Evolutionary conservation across 331 rosid species (phyloP), one percentile per base, ranked within the genome.

Genomic region (Malus hybrid): DNA sequence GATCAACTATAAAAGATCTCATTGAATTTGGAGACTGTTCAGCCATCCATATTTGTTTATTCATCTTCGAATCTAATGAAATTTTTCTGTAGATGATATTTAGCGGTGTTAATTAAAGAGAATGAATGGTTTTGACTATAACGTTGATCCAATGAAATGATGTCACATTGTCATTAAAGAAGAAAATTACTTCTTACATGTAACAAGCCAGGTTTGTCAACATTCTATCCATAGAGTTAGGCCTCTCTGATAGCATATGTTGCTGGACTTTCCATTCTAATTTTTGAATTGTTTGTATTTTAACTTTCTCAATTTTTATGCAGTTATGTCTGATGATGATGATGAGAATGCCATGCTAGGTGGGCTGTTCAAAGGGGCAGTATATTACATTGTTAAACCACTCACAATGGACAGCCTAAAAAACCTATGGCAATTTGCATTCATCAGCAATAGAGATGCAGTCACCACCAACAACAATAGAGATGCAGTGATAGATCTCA

Each of bases 271-370:
- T 10, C 13, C 11, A 11, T 22, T 59, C 27, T 22, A 7, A 6
- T 22, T 19, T 3, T 74, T 19, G 11, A 7, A 15, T 61, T 16
- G 2, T 10, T 14, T 42, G 3, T 42, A 42, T 42, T 42, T 42
- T 42, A 10, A 42, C 14, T 42, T 42, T 42, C 48, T 42, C 0
- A 42, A 10, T 42, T 42, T 65, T 10, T 6, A 29, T 69, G 81
- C 75, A 87, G 90, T 81, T 75, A 80, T 87, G 83, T 74, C 87
- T 59, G 71, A 80, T 70, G 80, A 85, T 63, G 81, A 69, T 19
- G 22, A 79, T 5, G 70, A 15, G 10, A 19, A 16, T 32, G 71
- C 79, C 12, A 70, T 56, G 54, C 18, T 70, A 19, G 74, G 65
- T 2, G 83, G 80, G 14, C 71, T 79, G 13, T 22, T 66, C 9